phyloP scores from a whole-genome alignment of 2,329 filamentous ascomycete species.

The Ophiostoma sp. region DNA sequence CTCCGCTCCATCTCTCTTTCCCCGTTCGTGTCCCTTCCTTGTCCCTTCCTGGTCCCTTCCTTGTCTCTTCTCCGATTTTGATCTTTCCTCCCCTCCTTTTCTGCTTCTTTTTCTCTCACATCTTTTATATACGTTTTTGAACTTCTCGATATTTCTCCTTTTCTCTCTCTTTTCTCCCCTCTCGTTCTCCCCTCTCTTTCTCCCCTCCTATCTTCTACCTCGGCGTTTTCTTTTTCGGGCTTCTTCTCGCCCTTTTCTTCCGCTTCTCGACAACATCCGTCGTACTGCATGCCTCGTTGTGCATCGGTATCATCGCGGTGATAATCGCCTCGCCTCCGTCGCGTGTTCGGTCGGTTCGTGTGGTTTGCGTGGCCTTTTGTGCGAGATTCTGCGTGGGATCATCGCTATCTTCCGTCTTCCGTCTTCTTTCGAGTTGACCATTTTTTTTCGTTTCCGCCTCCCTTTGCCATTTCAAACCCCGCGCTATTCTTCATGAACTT shows the following conservation, averaged over 20 bases:
- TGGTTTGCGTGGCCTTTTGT: slow-evolving; percentile 7
- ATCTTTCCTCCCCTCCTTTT: background rate
- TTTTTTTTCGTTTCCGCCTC: background rate
- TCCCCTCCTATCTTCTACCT: background rate
- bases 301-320: background rate
- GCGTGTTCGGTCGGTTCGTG: slow-evolving; percentile 1
- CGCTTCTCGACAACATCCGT: background rate
- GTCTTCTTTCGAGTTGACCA: no score
- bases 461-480: background rate
- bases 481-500: no score
- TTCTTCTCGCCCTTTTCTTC: no score
- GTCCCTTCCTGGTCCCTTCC: background rate
- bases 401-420: background rate
- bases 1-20: background rate
- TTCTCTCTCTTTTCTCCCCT: background rate
- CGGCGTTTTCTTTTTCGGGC: no score
- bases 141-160: background rate
- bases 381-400: slow-evolving; percentile 1
- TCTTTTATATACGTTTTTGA: background rate
- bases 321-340: slow-evolving; percentile 1
- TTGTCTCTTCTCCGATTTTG: background rate
- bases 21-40: background rate
- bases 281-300: background rate
- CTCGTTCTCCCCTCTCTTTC: background rate
- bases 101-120: background rate